Percentiles rank a stretch among this genome's conserved stretches.
Evolutionary conservation across 306 rosid species (phyloP).

Genomic region (Purshia tridentata): DNA sequence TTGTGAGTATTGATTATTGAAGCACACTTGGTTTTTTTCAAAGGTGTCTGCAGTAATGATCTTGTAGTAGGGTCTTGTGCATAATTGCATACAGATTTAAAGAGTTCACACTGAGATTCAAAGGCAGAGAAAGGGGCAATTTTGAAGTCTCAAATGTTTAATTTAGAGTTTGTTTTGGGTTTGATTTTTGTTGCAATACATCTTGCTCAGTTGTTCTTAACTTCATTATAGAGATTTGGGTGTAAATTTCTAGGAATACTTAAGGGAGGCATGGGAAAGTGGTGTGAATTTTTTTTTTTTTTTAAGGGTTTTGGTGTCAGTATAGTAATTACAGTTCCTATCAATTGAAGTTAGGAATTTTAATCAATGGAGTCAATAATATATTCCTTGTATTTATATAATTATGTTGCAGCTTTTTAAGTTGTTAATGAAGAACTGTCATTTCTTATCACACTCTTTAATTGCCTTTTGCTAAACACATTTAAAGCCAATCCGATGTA

Average conservation of each 20-base stretch:
- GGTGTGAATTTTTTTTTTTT: constrained; percentile 41
- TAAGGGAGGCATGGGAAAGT: constrained; percentile 20
- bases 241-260: constrained; percentile 27
- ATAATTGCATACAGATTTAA: constrained; percentile 22
- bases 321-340: constrained; percentile 23
- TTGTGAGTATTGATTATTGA: constrained; percentile 7
- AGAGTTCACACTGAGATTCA: constrained; percentile 2
- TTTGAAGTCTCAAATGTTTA: constrained; percentile 24
- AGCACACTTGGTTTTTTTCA: constrained; percentile 40
- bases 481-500: background rate
- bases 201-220: background rate
- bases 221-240: constrained; percentile 22
- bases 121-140: constrained; percentile 11
- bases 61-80: constrained; percentile 25
- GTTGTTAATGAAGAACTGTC: constrained; percentile 11
- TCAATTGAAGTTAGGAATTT: constrained; percentile 43
- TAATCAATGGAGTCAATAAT: constrained; percentile 32
- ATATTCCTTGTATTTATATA: constrained; percentile 25
- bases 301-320: background rate
- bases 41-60: constrained; percentile 34
- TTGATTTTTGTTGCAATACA: constrained; percentile 18
- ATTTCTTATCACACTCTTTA: constrained; percentile 8
- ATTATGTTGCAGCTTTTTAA: constrained; percentile 13
- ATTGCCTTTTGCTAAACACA: constrained; percentile 14
- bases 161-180: constrained; percentile 16